These are phyloP conservation scores for Blastobotrys illinoisensis DNA, from an alignment of 1,139 yeast genomes.

Conservation along the genomic window DNA sequence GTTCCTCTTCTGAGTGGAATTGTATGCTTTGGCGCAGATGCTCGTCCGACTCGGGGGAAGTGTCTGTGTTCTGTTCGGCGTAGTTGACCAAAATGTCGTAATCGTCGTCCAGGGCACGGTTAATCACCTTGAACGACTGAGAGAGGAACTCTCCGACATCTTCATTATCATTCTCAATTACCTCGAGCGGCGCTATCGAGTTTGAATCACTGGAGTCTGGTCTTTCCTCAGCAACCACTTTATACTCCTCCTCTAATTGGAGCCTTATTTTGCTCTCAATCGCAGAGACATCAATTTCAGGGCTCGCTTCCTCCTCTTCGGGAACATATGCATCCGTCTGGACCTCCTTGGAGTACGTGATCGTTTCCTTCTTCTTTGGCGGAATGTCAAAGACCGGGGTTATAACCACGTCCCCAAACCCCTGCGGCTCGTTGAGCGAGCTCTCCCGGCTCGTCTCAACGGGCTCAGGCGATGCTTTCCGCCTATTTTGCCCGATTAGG, in stretches of 20 bases:
- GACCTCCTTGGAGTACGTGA: constrained; percentile 27
- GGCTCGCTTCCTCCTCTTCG: neutral
- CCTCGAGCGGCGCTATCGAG: constrained; percentile 1
- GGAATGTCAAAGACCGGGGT: constrained; percentile 20
- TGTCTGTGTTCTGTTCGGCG: constrained; percentile 13
- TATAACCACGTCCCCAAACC: constrained; percentile 4
- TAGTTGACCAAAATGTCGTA: constrained; percentile 36
- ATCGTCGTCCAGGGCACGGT: constrained; percentile 37
- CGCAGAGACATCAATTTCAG: neutral
- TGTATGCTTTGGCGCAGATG: neutral
- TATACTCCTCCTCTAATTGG: constrained; percentile 15
- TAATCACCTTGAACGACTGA: constrained; percentile 38
- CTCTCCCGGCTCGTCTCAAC: neutral
- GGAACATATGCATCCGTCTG: constrained; percentile 20
- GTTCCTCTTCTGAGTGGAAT: neutral
- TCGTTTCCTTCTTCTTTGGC: constrained; percentile 11
- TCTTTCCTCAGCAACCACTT: constrained; percentile 3
- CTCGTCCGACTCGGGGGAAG: neutral
- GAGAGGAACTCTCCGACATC: constrained; percentile 30
- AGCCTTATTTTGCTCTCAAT: constrained; percentile 1
- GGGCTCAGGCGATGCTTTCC: neutral
- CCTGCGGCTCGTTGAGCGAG: neutral
- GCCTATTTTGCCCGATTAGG: constrained; percentile 13
- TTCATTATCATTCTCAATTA: constrained; percentile 2
- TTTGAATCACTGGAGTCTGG: neutral